A percentile compares a stretch with the other conserved stretches of the same genome.
phyloP scores from a whole-genome alignment of 371 early-diverging fungal genomes.

The Caulochytrium protostelioides region DNA sequence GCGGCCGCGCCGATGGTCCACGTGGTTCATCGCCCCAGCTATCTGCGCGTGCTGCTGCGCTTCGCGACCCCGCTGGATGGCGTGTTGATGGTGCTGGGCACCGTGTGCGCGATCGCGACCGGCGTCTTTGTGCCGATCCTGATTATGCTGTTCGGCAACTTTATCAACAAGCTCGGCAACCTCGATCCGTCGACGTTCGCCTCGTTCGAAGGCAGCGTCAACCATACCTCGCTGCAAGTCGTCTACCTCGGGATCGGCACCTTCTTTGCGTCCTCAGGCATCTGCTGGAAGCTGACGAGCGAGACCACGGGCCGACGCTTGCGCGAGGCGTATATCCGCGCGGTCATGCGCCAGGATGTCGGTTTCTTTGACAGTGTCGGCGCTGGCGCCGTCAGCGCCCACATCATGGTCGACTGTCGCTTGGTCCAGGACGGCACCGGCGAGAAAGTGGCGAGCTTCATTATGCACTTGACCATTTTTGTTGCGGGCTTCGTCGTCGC shows the following conservation, averaged over 20 bases:
- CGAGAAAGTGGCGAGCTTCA: slow-evolving; percentile 59
- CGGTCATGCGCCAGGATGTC: slow-evolving; percentile 78
- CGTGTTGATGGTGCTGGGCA: slow-evolving; percentile 26
- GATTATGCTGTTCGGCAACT: slow-evolving; percentile 31
- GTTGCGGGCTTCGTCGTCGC: slow-evolving; percentile 70
- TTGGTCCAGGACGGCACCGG: slow-evolving; percentile 36
- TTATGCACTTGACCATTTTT: slow-evolving; percentile 47
- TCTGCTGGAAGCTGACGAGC: too few species aligned
- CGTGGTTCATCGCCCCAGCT: too few species aligned
- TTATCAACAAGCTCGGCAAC: too few species aligned
- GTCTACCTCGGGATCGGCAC: too few species aligned
- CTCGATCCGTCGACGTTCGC: too few species aligned
- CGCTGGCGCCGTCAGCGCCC: slow-evolving; percentile 38
- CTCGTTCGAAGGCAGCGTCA: too few species aligned
- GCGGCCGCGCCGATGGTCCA: too few species aligned
- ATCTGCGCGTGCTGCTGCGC: too few species aligned
- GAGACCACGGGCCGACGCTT: too few species aligned
- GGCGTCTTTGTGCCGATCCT: slow-evolving; percentile 33
- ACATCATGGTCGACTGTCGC: slow-evolving; percentile 30
- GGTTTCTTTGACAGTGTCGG: slow-evolving; percentile 60
- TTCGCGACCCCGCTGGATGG: slow-evolving; percentile 40
- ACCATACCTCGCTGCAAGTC: too few species aligned
- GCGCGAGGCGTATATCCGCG: too few species aligned
- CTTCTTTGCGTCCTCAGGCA: too few species aligned
- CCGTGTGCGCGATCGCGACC: slow-evolving; percentile 13